Base-by-base conservation (phyloP, 805 yeast species). In the Starmerella sirachaensis region DNA sequence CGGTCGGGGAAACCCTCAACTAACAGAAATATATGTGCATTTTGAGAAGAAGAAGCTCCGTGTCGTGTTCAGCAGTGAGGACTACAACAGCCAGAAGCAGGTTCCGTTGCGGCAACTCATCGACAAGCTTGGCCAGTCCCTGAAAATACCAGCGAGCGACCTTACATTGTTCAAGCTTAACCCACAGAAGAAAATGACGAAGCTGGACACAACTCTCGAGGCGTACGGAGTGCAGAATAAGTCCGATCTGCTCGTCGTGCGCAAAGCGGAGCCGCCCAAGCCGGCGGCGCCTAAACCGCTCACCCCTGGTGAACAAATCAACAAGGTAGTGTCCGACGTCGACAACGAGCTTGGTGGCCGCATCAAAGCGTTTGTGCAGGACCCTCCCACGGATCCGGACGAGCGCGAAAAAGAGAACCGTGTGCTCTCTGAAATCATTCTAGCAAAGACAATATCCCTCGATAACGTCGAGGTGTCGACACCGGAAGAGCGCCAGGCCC, bases 21-120 rank as follows among this genome's bases (percentile, higher is more conserved):
- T 35, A 14, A 41, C 29, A 23, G 44, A 41, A 12, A 41, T 54
- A 24, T 22, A 38, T 6, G 51, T 54, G 13, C 50, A 47, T 27
- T 41, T 40, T 36, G 45, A 47, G 16, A 45, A 45, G 20, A 40
- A 48, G 26, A 42, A 47, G 12, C 42, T 41, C 31, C 44, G 39
- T 24, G 44, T 56, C 7, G 35, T 42, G 9, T 50, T 56, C 33
- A 43, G 41, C 33, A 31, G 31, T 2, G 51, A 43, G 18, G 60
- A 56, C 39, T 47, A 37, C 30, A 29, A 41, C 18, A 34, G 23
- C 18, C 26, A 42, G n/a, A 5, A 86, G 73, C 93, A 93, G 1
- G 73, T 86, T 8, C 70, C 76, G 14, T 64, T 86, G 23, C 68
- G 63, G 13, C 73, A 76, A 45, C 63, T 84, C 38, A 68, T 84